Conservation (phyloP, 2,329 filamentous ascomycete species). For the Neofusicoccum parvum region DNA sequence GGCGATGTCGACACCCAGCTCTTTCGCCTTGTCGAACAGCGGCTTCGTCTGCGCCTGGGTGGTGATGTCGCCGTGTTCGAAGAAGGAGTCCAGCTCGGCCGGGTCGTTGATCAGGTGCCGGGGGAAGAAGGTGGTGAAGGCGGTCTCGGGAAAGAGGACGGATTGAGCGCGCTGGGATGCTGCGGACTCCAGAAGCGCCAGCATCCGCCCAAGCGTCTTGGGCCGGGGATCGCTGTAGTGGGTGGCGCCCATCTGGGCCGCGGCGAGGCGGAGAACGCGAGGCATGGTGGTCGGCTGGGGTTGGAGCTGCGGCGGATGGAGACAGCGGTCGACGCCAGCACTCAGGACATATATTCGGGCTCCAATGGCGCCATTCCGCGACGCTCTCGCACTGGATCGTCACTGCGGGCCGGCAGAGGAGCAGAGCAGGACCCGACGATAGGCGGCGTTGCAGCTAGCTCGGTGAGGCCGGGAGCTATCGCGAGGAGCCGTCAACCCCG, state of each 20-base stretch:
- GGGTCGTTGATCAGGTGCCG: constrained; percentile 50
- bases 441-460: background rate
- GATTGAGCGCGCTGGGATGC: constrained; percentile 47
- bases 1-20: constrained; percentile 53
- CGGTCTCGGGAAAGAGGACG: constrained; percentile 56
- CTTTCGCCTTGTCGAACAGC: constrained; percentile 51
- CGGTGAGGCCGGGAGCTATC: background rate
- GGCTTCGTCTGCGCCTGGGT: constrained; percentile 46
- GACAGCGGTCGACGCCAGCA: background rate
- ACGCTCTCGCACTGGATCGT: too few relatives aligned
- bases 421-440: background rate
- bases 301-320: background rate
- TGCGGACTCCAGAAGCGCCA: constrained; percentile 51
- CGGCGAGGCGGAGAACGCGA: constrained; percentile 49
- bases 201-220: constrained; percentile 50
- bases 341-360: background rate
- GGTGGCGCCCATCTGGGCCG: constrained; percentile 55
- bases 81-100: constrained; percentile 50
- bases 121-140: constrained; percentile 60
- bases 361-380: too few relatives aligned
- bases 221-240: constrained; percentile 43
- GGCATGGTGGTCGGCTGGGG: constrained; percentile 32
- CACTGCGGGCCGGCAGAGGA: too few relatives aligned
- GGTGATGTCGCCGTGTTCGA: constrained; percentile 48
- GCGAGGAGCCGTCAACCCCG: background rate